phyloP scores from a whole-genome alignment of 495 filamentous ascomycete species.

The Talaromyces stipitatus region DNA sequence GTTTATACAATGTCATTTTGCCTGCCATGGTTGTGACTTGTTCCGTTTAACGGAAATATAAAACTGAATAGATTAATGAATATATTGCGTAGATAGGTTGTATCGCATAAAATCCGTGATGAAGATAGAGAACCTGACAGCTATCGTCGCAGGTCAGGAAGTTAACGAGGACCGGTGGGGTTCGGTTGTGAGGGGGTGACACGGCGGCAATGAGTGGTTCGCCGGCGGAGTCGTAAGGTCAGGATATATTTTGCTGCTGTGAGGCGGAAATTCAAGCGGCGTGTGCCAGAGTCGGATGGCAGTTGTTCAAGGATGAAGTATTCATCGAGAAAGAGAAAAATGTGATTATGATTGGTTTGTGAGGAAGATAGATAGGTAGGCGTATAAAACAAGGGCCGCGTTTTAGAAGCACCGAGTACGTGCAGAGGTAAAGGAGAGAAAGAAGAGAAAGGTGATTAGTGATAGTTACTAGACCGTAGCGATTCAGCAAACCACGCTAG shows the following conservation, averaged over 20 bases:
- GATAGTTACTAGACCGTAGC: too few relatives aligned
- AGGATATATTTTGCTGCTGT: neutral
- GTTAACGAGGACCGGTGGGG: neutral
- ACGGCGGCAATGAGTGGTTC: neutral
- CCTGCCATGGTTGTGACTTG: constrained; percentile 45
- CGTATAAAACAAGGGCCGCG: neutral
- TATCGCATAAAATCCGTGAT: neutral
- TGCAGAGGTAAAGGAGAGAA: neutral
- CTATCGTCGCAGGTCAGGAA: neutral
- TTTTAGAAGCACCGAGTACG: neutral
- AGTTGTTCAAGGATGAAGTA: neutral
- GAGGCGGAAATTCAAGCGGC: neutral
- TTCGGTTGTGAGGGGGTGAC: neutral
- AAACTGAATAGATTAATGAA: neutral
- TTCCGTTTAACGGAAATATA: neutral
- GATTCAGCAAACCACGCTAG: neutral
- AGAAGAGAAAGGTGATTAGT: neutral
- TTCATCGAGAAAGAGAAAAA: neutral
- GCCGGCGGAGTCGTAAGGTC: neutral
- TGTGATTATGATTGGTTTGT: neutral
- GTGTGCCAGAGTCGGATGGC: neutral
- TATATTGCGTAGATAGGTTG: neutral
- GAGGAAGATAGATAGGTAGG: neutral
- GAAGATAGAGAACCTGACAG: neutral
- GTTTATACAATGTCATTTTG: constrained; percentile 95